These are phyloP conservation scores for Eremochloa ophiuroides DNA, from an alignment of 176 grass and related monocot species.

Conservation along the genomic window DNA sequence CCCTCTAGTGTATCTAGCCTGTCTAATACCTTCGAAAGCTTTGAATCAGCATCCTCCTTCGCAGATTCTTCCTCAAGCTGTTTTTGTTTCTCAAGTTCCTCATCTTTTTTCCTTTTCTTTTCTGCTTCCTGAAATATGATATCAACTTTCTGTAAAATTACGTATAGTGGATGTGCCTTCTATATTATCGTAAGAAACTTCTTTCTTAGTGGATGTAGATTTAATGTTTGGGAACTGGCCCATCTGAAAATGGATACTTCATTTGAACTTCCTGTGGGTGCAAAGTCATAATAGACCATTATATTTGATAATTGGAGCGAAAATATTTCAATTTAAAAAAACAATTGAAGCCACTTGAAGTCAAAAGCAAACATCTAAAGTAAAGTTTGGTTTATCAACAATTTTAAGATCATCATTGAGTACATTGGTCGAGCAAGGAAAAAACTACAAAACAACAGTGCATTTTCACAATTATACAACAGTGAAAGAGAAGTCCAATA, in stretches of 20 bases:
- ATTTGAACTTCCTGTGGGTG: not conserved
- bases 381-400: conserved; percentile 1
- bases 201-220: not conserved
- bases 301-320: not conserved
- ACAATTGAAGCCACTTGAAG: not conserved
- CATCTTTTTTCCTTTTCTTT: conserved; percentile 56
- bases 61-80: conserved; percentile 49
- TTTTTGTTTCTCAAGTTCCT: conserved; percentile 67
- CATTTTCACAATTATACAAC: not conserved
- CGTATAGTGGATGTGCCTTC: not conserved
- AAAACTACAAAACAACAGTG: not conserved
- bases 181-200: not conserved
- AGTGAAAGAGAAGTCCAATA: not conserved
- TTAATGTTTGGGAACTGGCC: not conserved
- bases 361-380: not conserved
- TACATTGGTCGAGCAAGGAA: not conserved
- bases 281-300: not conserved
- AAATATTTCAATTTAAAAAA: not conserved
- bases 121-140: conserved; percentile 57
- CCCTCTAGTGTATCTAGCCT: conserved; percentile 74
- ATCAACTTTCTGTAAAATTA: conserved; percentile 6
- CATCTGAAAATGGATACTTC: not conserved
- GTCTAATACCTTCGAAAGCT: conserved; percentile 51
- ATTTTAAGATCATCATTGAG: not conserved
- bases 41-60: conserved; percentile 55